Evolutionary conservation across 768 basidiomycete genomes (phyloP), one percentile per base, ranked within the genome.

Genomic region (Ramaria rubella): DNA sequence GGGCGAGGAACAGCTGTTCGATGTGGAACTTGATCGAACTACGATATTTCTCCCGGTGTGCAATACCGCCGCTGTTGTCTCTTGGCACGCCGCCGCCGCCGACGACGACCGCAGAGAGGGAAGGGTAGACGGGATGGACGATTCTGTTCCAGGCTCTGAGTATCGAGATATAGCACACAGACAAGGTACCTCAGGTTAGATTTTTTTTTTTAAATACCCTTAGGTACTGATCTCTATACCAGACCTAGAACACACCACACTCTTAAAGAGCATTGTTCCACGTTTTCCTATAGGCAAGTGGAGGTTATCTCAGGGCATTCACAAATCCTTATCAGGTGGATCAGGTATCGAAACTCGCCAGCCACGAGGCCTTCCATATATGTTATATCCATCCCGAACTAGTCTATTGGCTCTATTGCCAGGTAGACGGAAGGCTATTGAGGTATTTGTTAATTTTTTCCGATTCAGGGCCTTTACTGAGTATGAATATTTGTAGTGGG

Each of bases 1-100:
- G 0, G 80, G 78, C 6, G 79, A 76, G 29, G 75, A 80, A 58
- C 80, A 81, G 57, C 64, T 80, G 12, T 63, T 80, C 38, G 78
- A 80, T 55, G 67, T 79, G 19, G 77, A 79, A 53, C 71, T 80
- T 11, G 74, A 78, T 54, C 72, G 75, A 15, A 68, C 70, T 38
- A 74, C 69, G 1, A 68, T 70, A 48, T 63, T 80, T 3, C 68
- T 73, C n/a, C 69, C 72, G 4, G 61, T 62, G 19, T 60, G 61
- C 9, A 60, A 60, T 3, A 58, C 54, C 15, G 27, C 40, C 4
- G 46, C 52, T n/a, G 43, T 55, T 27, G 24, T 58, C 8, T 58
- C 49, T 17, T 65, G 64, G 63, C 60, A 65, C 8, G 62, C 59
- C 34, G 38, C 49, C 15, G 27, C 34, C n/a, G 45, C 59, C 34